Conservation (phyloP, 352 stramenopile genomes). For the Phytophthora aleatoria region DNA sequence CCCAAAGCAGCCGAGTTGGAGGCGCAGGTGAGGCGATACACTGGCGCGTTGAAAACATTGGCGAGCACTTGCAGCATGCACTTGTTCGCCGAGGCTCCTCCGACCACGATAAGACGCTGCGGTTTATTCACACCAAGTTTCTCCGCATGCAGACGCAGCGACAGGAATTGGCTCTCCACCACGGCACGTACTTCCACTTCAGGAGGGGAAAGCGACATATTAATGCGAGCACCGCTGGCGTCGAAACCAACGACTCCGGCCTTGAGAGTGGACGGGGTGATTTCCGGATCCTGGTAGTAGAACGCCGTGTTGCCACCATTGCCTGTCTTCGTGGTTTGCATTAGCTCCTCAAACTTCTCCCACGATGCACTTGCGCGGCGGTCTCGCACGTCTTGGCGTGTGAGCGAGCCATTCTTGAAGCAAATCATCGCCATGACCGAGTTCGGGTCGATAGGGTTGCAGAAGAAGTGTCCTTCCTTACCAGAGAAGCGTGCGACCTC, state of each 20-base stretch:
- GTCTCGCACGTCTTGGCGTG: constrained; percentile 65
- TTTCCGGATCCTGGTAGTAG: constrained; percentile 71
- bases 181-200: constrained; percentile 60
- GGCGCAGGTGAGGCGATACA: constrained; percentile 47
- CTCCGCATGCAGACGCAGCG: constrained; percentile 59
- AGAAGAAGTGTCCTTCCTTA: constrained; percentile 83
- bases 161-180: constrained; percentile 70
- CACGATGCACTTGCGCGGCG: constrained; percentile 45
- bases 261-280: constrained; percentile 56
- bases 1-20: constrained; percentile 62
- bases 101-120: constrained; percentile 66
- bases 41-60: constrained; percentile 60
- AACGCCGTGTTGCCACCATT: constrained; percentile 61
- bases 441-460: constrained; percentile 76
- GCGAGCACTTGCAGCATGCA: constrained; percentile 64
- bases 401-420: constrained; percentile 86
- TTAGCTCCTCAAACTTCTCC: constrained; percentile 59
- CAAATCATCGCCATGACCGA: constrained; percentile 87
- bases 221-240: constrained; percentile 22
- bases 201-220: constrained; percentile 18
- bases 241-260: constrained; percentile 57
- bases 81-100: constrained; percentile 60
- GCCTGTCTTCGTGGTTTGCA: constrained; percentile 42
- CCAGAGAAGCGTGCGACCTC: constrained; percentile 49
- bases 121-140: constrained; percentile 54